Percentiles rank a stretch among this genome's conserved stretches.
phyloP scores from a whole-genome alignment of 768 basidiomycete genomes.

The Amanita rimosa region DNA sequence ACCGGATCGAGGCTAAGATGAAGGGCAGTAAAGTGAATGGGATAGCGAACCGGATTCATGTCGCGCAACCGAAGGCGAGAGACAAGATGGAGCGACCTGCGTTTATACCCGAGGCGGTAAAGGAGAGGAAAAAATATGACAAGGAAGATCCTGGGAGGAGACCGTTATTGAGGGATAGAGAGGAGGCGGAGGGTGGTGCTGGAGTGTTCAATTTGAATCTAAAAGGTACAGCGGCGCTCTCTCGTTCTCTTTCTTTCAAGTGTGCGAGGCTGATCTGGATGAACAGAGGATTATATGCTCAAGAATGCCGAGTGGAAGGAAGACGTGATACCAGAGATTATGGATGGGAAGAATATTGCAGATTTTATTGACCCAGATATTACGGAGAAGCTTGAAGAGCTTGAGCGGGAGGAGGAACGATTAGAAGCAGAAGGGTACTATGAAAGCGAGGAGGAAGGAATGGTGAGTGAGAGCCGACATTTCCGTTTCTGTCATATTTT shows the following conservation, averaged over 20 bases:
- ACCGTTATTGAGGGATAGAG: constrained; percentile 68
- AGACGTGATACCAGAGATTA: constrained; percentile 96
- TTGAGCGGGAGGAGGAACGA: constrained; percentile 93
- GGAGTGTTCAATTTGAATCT: constrained; percentile 89
- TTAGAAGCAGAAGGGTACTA: constrained; percentile 95
- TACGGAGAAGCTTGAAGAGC: constrained; percentile 89
- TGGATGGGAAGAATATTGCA: constrained; percentile 97
- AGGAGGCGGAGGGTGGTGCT: constrained; percentile 78
- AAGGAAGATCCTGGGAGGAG: constrained; percentile 74
- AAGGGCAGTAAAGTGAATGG: constrained; percentile 89
- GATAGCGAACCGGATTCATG: constrained; percentile 92
- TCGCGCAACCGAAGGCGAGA: constrained; percentile 80
- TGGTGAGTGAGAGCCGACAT: constrained; percentile 21
- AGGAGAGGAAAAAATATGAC: constrained; percentile 73
- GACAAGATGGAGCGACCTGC: constrained; percentile 85
- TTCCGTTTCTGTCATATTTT: background rate
- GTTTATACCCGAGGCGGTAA: constrained; percentile 81
- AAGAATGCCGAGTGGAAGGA: constrained; percentile 89
- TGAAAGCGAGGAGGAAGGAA: constrained; percentile 80
- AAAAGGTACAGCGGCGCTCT: constrained; percentile 49
- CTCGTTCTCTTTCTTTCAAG: background rate
- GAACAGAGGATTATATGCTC: constrained; percentile 80
- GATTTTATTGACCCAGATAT: constrained; percentile 99
- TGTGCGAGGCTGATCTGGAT: background rate
- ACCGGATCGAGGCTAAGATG: constrained; percentile 89